These are phyloP conservation scores for Penstemon eatonii DNA, from an alignment of 257 asterid species.

Conservation along the genomic window DNA sequence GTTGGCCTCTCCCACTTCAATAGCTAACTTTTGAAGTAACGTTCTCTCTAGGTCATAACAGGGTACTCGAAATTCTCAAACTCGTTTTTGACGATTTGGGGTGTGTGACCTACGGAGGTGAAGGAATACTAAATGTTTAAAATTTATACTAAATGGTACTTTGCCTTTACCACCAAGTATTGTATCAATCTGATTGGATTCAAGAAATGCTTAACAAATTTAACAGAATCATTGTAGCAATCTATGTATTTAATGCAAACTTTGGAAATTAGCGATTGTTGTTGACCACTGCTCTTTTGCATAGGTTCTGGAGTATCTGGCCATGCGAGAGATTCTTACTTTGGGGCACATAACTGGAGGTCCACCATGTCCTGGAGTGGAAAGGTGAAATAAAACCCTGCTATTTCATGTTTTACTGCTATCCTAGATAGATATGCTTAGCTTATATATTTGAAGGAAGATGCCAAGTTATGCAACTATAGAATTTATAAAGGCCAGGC, in stretches of 20 bases:
- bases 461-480: neutral
- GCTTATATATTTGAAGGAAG: neutral
- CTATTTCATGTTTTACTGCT: constrained; percentile 19
- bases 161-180: too few species aligned
- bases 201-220: neutral
- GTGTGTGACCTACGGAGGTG: too few species aligned
- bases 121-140: too few species aligned
- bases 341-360: constrained; percentile 76
- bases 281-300: constrained; percentile 1
- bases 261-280: neutral
- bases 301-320: constrained; percentile 85
- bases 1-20: too few species aligned
- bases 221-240: constrained; percentile 5
- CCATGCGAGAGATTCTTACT: constrained; percentile 76
- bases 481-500: neutral
- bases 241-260: constrained; percentile 10
- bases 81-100: too few species aligned
- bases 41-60: too few species aligned
- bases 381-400: constrained; percentile 53
- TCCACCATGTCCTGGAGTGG: constrained; percentile 83
- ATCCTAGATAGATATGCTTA: constrained; percentile 2
- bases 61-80: too few species aligned
- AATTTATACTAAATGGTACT: too few species aligned
- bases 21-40: too few species aligned
- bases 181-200: too few species aligned